Conservation (phyloP, 2,329 filamentous ascomycete genomes). For the Aspergillus tanneri region DNA sequence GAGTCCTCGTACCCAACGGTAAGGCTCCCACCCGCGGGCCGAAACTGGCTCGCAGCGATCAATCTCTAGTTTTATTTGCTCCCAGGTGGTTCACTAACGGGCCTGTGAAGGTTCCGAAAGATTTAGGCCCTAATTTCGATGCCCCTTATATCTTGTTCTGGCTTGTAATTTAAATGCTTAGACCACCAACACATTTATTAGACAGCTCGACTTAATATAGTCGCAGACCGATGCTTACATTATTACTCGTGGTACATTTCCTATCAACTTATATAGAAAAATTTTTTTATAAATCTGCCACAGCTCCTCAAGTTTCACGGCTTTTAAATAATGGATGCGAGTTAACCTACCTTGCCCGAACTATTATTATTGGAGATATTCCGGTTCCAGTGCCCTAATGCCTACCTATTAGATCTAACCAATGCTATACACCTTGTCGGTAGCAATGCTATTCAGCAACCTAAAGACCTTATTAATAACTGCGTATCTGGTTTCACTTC, state of each 20-base stretch:
- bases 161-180: no score
- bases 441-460: background rate
- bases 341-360: background rate
- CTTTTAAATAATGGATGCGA: background rate
- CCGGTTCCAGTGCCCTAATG: conserved; percentile 2
- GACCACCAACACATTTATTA: background rate
- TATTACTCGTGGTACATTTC: background rate
- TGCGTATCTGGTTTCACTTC: background rate
- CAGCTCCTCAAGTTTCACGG: background rate
- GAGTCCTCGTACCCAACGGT: background rate
- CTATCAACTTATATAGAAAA: background rate
- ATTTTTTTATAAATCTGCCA: background rate
- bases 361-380: conserved; percentile 2
- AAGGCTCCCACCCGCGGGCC: background rate
- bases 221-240: background rate
- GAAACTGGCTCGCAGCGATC: conserved; percentile 4
- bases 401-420: background rate
- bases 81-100: no score
- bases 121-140: no score
- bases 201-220: background rate
- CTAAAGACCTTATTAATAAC: conserved; percentile 1
- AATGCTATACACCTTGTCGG: background rate
- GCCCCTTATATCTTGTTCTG: no score
- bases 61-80: no score
- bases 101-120: no score